Evolutionary conservation across 2,329 filamentous ascomycete genomes (phyloP).

Genomic region (Teratosphaeria pseudoeucalypti): DNA sequence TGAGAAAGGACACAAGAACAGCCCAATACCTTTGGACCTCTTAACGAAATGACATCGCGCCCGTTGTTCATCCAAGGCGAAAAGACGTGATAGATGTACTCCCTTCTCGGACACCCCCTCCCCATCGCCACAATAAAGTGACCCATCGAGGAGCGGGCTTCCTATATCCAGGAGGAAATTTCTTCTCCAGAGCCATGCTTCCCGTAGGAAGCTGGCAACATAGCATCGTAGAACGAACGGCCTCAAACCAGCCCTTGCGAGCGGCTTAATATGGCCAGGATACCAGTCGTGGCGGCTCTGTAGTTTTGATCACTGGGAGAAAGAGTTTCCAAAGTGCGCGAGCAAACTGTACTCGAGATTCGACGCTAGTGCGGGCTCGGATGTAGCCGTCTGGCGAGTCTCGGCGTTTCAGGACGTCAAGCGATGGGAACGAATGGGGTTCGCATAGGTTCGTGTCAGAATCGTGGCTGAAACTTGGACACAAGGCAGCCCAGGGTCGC

Average conservation of each 20-base stretch:
- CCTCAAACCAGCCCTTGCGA: constrained; percentile 6
- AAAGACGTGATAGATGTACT: constrained; percentile 38
- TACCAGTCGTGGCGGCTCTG: constrained; percentile 62
- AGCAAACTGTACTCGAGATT: constrained; percentile 3
- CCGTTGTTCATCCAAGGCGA: not conserved
- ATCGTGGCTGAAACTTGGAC: not conserved
- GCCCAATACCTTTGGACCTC: no score
- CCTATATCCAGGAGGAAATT: constrained; percentile 50
- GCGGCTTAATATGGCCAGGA: constrained; percentile 31
- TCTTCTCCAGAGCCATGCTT: constrained; percentile 54
- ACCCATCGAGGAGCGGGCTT: constrained; percentile 61
- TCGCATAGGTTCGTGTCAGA: not conserved
- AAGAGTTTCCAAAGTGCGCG: constrained; percentile 19
- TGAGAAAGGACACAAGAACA: no score
- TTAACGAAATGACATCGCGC: no score
- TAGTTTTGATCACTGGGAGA: constrained; percentile 47
- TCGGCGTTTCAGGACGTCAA: not conserved
- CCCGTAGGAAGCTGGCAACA: constrained; percentile 55
- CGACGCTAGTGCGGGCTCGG: not conserved
- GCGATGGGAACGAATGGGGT: not conserved
- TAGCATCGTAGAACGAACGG: constrained; percentile 43
- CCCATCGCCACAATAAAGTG: constrained; percentile 64
- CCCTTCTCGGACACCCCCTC: constrained; percentile 61
- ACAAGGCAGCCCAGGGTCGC: not conserved
- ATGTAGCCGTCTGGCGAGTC: not conserved